A percentile compares a stretch with the other conserved stretches of the same genome.
Conservation (phyloP, 164 flowering plant species). For the Tinospora cordifolia region DNA sequence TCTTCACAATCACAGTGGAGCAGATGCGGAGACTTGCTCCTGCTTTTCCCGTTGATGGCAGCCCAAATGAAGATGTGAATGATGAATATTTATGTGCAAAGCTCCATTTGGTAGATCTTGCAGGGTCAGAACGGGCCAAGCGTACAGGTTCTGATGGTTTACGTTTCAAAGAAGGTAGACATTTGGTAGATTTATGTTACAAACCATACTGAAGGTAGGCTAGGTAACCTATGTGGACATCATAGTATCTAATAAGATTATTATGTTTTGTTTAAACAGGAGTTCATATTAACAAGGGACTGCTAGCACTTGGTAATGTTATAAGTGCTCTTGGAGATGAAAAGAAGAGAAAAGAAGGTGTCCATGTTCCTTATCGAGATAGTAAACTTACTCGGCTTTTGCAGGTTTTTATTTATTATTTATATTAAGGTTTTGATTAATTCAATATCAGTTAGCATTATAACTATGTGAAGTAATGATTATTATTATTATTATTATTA, state of each 20-base stretch:
- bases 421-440: background rate
- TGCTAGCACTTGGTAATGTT: constrained; percentile 98
- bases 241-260: background rate
- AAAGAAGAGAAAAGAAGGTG: constrained; percentile 89
- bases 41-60: constrained; percentile 29
- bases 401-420: constrained; percentile 52
- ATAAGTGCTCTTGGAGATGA: constrained; percentile 99
- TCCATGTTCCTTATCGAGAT: constrained; percentile 96
- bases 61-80: constrained; percentile 41
- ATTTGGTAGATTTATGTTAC: constrained; percentile 9
- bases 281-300: constrained; percentile 95
- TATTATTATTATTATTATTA: no score
- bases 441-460: background rate
- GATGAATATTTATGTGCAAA: constrained; percentile 94
- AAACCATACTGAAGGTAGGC: background rate
- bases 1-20: constrained; percentile 96
- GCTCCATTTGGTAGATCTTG: constrained; percentile 97
- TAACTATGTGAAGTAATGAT: background rate
- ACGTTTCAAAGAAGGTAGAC: constrained; percentile 91
- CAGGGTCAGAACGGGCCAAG: constrained; percentile 98
- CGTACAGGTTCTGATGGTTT: constrained; percentile 98
- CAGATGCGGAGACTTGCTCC: constrained; percentile 66
- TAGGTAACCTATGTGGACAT: background rate
- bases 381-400: constrained; percentile 97
- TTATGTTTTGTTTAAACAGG: constrained; percentile 38